Conservation (phyloP, 306 rosid genomes). For the Canavalia gladiata region DNA sequence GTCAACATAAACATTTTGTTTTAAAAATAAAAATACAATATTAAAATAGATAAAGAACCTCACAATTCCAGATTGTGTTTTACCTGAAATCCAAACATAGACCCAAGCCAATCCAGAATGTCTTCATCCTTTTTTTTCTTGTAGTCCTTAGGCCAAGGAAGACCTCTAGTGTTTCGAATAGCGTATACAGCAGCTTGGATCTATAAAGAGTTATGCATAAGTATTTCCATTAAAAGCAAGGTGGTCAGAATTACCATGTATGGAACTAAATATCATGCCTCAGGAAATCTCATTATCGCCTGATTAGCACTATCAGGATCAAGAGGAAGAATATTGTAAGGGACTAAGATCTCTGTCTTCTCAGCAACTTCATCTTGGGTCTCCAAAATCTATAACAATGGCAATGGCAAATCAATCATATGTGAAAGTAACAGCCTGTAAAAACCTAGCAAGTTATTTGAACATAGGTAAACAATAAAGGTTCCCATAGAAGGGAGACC, state of each 20-base stretch:
- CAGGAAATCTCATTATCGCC: conserved; percentile 94
- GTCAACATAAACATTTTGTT: not conserved
- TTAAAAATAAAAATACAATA: not conserved
- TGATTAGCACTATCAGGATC: conserved; percentile 98
- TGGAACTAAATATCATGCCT: conserved; percentile 60
- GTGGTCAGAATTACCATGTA: conserved; percentile 6
- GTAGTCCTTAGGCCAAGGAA: conserved; percentile 92
- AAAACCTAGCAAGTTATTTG: conserved; percentile 20
- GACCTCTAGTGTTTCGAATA: conserved; percentile 95
- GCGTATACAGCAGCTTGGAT: conserved; percentile 90
- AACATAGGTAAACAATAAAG: conserved; percentile 30
- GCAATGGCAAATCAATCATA: conserved; percentile 30
- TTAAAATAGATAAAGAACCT: conserved; percentile 18
- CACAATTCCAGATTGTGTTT: conserved; percentile 6
- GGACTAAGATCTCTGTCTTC: conserved; percentile 89
- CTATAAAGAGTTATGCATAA: conserved; percentile 55
- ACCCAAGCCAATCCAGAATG: conserved; percentile 95
- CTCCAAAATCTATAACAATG: conserved; percentile 80
- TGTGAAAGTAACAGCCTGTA: not conserved
- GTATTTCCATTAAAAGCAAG: conserved; percentile 28
- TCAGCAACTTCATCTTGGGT: conserved; percentile 95
- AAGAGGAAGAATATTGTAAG: conserved; percentile 97
- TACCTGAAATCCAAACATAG: conserved; percentile 98
- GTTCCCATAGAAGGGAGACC: conserved; percentile 29
- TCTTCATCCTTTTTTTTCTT: conserved; percentile 92